These are phyloP conservation scores for Colletotrichum sp. DNA, from an alignment of 2,329 filamentous ascomycete genomes.

Conservation along the genomic window DNA sequence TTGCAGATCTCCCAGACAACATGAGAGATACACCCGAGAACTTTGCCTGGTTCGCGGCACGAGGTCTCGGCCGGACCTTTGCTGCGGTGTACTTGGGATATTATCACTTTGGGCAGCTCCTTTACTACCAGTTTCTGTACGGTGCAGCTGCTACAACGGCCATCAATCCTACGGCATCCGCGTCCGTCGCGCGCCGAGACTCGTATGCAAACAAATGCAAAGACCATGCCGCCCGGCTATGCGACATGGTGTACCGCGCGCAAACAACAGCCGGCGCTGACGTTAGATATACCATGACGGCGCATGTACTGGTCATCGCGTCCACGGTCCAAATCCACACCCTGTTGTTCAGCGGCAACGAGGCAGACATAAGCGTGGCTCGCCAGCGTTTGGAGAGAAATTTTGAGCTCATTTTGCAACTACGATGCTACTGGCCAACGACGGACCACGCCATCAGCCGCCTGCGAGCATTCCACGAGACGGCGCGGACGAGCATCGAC, in stretches of 20 bases:
- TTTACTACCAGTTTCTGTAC: constrained; percentile 51
- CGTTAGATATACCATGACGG: constrained; percentile 47
- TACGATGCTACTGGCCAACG: constrained; percentile 46
- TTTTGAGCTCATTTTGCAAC: constrained; percentile 44
- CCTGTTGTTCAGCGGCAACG: constrained; percentile 43
- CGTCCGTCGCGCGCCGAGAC: constrained; percentile 26
- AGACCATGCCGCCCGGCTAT: constrained; percentile 41
- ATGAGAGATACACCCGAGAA: constrained; percentile 44
- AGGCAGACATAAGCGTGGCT: constrained; percentile 37
- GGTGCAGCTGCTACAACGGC: constrained; percentile 22
- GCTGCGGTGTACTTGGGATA: constrained; percentile 51
- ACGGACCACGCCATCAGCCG: constrained; percentile 41
- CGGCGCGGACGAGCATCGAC: constrained; percentile 40
- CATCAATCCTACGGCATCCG: constrained; percentile 9
- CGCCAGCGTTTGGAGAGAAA: constrained; percentile 44
- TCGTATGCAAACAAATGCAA: constrained; percentile 44
- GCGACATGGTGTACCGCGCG: constrained; percentile 44
- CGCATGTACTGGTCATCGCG: constrained; percentile 50
- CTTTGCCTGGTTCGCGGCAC: constrained; percentile 35
- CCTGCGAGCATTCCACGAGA: constrained; percentile 45
- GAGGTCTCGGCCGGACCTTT: constrained; percentile 46
- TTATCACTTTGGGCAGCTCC: constrained; percentile 49
- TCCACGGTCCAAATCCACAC: constrained; percentile 52
- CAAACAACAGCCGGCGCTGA: constrained; percentile 39
- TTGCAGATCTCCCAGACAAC: constrained; percentile 34